A percentile compares a stretch with the other conserved stretches of the same genome.
Evolutionary conservation across 345 rosid species (phyloP).

Genomic region (Eucalyptus polybractea): DNA sequence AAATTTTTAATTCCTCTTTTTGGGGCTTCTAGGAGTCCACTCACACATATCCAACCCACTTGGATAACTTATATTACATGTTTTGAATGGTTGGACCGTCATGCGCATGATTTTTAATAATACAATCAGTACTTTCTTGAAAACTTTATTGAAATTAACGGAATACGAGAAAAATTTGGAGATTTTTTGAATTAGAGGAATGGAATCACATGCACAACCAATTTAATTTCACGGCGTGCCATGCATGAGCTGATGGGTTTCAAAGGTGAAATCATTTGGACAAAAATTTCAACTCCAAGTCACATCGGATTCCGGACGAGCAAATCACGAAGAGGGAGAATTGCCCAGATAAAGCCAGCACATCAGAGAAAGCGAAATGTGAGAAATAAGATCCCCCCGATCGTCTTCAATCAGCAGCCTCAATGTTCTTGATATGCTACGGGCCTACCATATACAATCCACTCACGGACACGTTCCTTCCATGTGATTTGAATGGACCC

Average conservation of each 20-base stretch:
- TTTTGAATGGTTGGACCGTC: neutral
- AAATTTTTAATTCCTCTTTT: neutral
- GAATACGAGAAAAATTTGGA: neutral
- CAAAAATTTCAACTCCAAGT: neutral
- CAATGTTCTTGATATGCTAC: neutral
- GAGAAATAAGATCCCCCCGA: neutral
- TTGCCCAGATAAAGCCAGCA: neutral
- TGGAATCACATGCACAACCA: neutral
- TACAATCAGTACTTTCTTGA: neutral
- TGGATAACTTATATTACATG: neutral
- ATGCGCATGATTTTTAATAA: neutral
- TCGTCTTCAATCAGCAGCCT: neutral
- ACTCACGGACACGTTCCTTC: neutral
- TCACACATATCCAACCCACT: neutral
- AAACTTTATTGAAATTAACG: no score
- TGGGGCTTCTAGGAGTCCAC: neutral
- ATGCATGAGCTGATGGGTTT: neutral
- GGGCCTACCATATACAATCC: neutral
- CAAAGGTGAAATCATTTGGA: no score
- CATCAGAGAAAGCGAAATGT: neutral
- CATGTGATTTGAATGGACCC: neutral
- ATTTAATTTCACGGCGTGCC: neutral
- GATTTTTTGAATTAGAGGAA: neutral
- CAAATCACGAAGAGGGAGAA: no score
- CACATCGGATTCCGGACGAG: neutral